phyloP scores from a whole-genome alignment of 2,329 filamentous ascomycete species.

The Fusarium neocosmosporiellum region DNA sequence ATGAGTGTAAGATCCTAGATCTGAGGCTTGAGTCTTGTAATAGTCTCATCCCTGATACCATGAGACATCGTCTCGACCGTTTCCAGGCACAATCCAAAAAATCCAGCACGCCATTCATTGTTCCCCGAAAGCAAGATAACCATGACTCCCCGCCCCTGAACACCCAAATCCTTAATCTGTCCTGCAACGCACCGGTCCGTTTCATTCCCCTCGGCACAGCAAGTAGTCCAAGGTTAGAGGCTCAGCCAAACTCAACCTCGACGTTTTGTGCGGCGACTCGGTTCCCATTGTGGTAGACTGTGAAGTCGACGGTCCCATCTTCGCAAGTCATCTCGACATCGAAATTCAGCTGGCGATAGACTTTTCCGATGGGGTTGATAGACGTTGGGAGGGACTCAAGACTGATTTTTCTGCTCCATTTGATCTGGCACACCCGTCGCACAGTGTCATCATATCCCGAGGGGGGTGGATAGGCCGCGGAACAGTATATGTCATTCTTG shows the following conservation, averaged over 20 bases:
- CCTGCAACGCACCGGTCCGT: neutral
- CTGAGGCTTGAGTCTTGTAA: neutral
- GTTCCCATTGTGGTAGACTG: constrained; percentile 15
- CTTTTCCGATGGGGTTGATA: constrained; percentile 19
- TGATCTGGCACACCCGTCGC: constrained; percentile 28
- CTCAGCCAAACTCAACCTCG: constrained; percentile 32
- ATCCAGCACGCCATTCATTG: neutral
- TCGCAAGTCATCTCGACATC: constrained; percentile 36
- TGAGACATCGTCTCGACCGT: neutral
- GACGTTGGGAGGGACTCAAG: constrained; percentile 12
- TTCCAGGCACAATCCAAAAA: neutral
- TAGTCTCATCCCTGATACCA: neutral
- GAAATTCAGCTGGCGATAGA: constrained; percentile 2
- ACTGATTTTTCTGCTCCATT: constrained; percentile 21
- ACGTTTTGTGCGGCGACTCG: constrained; percentile 32
- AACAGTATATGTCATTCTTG: neutral
- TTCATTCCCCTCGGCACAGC: neutral
- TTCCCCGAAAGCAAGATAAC: neutral
- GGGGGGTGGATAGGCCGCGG: neutral
- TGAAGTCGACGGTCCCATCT: constrained; percentile 37
- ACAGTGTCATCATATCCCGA: fast-evolving
- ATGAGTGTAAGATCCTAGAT: too few relatives aligned
- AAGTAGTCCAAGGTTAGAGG: neutral
- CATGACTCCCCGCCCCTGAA: neutral
- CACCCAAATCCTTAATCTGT: too few relatives aligned